Percentiles rank a stretch among this genome's conserved stretches.
Conservation (phyloP, 495 filamentous ascomycete species). For the Aspergillus olivimuriae region DNA sequence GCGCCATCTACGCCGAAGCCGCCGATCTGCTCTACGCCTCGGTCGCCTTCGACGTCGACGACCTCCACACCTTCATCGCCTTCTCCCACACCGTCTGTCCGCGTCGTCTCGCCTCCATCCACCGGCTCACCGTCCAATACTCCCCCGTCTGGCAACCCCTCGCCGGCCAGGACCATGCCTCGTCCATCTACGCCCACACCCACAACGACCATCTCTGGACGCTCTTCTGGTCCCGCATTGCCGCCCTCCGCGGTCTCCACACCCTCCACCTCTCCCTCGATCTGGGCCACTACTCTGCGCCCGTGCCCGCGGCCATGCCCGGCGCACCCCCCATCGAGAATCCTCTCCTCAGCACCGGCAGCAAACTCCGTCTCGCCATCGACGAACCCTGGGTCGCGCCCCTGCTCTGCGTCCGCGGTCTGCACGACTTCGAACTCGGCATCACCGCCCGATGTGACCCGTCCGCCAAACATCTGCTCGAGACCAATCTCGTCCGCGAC, state of each 20-base stretch:
- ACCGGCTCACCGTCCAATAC: constrained; percentile 29
- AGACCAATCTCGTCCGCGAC: constrained; percentile 22
- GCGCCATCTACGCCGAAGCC: constrained; percentile 36
- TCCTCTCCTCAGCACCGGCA: constrained; percentile 15
- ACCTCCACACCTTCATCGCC: constrained; percentile 37
- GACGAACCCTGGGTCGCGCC: constrained; percentile 29
- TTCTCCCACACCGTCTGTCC: constrained; percentile 22
- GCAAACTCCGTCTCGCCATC: constrained; percentile 21
- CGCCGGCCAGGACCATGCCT: constrained; percentile 24
- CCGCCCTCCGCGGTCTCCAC: constrained; percentile 14
- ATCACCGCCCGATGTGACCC: constrained; percentile 34
- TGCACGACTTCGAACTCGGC: constrained; percentile 30
- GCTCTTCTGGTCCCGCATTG: constrained; percentile 27
- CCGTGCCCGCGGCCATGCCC: constrained; percentile 5
- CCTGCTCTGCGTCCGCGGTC: constrained; percentile 25
- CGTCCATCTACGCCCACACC: constrained; percentile 35
- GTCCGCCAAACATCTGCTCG: constrained; percentile 22
- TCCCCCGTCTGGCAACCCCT: constrained; percentile 34
- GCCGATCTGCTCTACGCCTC: constrained; percentile 24
- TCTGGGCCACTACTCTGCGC: constrained; percentile 28
- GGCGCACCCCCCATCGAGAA: too few species aligned
- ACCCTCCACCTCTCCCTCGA: constrained; percentile 27
- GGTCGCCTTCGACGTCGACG: constrained; percentile 33
- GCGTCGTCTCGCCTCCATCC: constrained; percentile 12
- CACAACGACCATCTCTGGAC: constrained; percentile 35